A percentile compares a stretch with the other conserved stretches of the same genome.
Evolutionary conservation across 805 yeast genomes (phyloP).

Genomic region (Monosporozyma aerobia): DNA sequence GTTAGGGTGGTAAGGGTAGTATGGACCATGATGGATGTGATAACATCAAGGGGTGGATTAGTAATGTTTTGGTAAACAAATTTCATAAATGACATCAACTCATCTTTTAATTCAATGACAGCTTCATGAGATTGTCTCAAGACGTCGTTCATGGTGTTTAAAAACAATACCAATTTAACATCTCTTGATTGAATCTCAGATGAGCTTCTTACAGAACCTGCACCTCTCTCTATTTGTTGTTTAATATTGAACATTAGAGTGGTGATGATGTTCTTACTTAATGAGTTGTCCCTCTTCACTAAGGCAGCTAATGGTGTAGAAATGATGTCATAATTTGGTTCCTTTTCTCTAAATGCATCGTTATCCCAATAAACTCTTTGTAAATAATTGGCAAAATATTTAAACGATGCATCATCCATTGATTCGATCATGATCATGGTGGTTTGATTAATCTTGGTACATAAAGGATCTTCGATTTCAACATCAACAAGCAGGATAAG

Average conservation of each 20-base stretch:
- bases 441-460: conserved; percentile 37
- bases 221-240: conserved; percentile 67
- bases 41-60: conserved; percentile 51
- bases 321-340: conserved; percentile 53
- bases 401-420: conserved; percentile 47
- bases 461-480: conserved; percentile 32
- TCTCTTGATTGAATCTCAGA: conserved; percentile 67
- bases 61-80: conserved; percentile 26
- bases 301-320: conserved; percentile 68
- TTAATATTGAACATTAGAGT: conserved; percentile 37
- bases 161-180: conserved; percentile 60
- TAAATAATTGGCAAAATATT: conserved; percentile 33
- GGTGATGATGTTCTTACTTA: conserved; percentile 21
- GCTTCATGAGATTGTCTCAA: conserved; percentile 55
- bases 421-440: conserved; percentile 48
- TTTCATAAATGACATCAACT: conserved; percentile 34
- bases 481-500: conserved; percentile 56
- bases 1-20: conserved; percentile 58
- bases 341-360: conserved; percentile 50
- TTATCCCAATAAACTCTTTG: conserved; percentile 34
- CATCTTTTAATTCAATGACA: conserved; percentile 36
- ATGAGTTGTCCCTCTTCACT: conserved; percentile 44
- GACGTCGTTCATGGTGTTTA: conserved; percentile 60
- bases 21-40: conserved; percentile 55
- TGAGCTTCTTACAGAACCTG: conserved; percentile 65